Percentiles rank a stretch among this genome's conserved stretches.
Conservation (phyloP, 129 eudicot species). For the Lactuca sativa region DNA sequence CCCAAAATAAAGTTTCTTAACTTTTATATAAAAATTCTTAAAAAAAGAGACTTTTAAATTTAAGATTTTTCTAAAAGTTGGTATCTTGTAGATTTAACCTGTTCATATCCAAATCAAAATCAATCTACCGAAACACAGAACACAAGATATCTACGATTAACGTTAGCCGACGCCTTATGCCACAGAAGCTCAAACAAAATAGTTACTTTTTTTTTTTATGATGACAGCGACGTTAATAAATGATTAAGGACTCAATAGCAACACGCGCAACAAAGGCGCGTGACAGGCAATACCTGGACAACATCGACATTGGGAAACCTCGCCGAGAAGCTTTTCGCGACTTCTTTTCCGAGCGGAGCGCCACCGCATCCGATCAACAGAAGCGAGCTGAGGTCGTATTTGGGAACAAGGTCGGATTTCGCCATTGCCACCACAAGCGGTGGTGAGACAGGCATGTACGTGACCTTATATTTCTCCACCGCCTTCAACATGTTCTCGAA, state of each 20-base stretch:
- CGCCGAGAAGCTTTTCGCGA: slow-evolving; percentile 49
- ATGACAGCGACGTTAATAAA: slow-evolving; percentile 2
- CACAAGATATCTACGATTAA: too few species aligned
- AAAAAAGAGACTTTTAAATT: too few species aligned
- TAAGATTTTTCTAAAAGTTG: neutral
- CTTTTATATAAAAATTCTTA: too few species aligned
- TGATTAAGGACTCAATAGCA: neutral
- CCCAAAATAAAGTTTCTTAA: too few species aligned
- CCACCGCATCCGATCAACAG: slow-evolving; percentile 70
- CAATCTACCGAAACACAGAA: neutral
- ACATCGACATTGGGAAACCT: slow-evolving; percentile 62
- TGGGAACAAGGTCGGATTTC: slow-evolving; percentile 62
- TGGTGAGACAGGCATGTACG: slow-evolving; percentile 88
- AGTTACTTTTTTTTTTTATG: neutral
- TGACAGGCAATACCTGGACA: slow-evolving; percentile 51
- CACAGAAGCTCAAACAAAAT: neutral
- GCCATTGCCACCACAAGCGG: slow-evolving; percentile 88
- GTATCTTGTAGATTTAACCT: neutral
- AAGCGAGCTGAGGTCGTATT: slow-evolving; percentile 73
- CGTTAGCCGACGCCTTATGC: neutral
- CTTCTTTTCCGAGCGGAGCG: slow-evolving; percentile 85
- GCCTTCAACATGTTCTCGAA: slow-evolving; percentile 70
- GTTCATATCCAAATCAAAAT: neutral
- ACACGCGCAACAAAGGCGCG: slow-evolving; percentile 25
- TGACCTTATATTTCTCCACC: slow-evolving; percentile 74